These are phyloP conservation scores for Pseudogymnoascus verrucosus DNA, from an alignment of 2,329 filamentous ascomycete species.

Conservation along the genomic window DNA sequence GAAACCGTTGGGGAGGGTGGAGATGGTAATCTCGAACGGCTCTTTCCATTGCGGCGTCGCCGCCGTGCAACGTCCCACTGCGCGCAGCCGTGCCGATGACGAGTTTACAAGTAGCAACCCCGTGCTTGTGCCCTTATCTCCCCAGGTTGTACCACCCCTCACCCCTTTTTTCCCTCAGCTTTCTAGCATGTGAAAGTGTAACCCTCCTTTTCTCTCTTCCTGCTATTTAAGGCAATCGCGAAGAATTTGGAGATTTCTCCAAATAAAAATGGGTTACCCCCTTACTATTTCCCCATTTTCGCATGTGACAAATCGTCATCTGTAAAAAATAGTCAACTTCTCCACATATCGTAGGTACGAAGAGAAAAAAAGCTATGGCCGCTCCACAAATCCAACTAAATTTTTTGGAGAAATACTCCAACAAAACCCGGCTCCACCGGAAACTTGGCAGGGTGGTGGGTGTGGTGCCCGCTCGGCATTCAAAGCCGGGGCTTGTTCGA, in stretches of 20 bases:
- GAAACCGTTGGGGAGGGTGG: not conserved
- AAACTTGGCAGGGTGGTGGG: not conserved
- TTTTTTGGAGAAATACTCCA: not conserved
- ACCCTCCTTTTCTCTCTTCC: not conserved
- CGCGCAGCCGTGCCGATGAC: not conserved
- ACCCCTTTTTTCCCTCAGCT: not conserved
- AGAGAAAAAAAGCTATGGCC: not conserved
- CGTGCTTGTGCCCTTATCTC: not conserved
- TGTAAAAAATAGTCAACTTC: not conserved
- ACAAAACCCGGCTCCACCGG: not conserved
- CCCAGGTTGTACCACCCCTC: not conserved
- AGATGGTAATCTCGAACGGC: not conserved
- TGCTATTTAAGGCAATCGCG: not conserved
- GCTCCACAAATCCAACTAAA: not conserved
- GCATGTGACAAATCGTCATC: not conserved
- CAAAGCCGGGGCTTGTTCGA: not conserved
- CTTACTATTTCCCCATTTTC: not conserved
- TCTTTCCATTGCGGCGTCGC: not conserved
- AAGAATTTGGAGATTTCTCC: not conserved
- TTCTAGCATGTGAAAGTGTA: not conserved
- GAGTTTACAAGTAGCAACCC: not conserved
- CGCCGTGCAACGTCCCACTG: not conserved
- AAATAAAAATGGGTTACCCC: not conserved
- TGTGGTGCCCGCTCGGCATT: not conserved
- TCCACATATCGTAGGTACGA: not conserved